Base-by-base conservation (phyloP, 805 yeast species). In the Cyberlindnera meyerae region DNA sequence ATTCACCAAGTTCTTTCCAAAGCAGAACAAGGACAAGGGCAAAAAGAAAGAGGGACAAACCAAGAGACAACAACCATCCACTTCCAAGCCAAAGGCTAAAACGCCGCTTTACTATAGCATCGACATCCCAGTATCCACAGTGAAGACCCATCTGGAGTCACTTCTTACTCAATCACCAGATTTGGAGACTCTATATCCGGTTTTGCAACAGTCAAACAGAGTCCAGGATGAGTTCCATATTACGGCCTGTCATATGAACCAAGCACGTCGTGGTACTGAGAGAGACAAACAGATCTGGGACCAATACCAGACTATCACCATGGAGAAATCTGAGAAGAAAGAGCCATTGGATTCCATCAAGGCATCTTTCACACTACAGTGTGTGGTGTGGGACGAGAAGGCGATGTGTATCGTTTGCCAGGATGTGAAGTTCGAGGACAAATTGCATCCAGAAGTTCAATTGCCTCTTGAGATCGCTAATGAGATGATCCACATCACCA, bases 401-500 rank as follows among this genome's bases (percentile, higher is more conserved):
- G 65, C 79, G 8, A 61, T 79, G 31, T 77, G 90, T 14, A 55
- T 82, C 5, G 55, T 67, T 14, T 84, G 77, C 1, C 62, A 63
- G 2, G 39, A 51, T 4, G 11, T 45, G 1, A 26, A 22, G 2
- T 42, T 54, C 21, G 14, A 6, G 5, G 48, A 43, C 8, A 39
- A 34, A 24, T 9, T 8, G 0, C 35, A 37, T 4, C 31, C 36
- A 2, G 29, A 39, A 2, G 11, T 12, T 5, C 45, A 47, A 3
- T n/a, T 49, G 1, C 48, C 51, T n/a, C 34, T 59, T 6, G 30
- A 43, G 1, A 57, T 68, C 8, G 65, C 67, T 0, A 74, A 77
- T 39, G 55, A 60, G 35, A 55, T 58, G 41, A 66, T 82, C 0
- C 97, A 89, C 54, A 72, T 88, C 29, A 89, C 97, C 0, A 52